phyloP scores from a whole-genome alignment of 176 grass and related monocot species.

The Chloris gayana region DNA sequence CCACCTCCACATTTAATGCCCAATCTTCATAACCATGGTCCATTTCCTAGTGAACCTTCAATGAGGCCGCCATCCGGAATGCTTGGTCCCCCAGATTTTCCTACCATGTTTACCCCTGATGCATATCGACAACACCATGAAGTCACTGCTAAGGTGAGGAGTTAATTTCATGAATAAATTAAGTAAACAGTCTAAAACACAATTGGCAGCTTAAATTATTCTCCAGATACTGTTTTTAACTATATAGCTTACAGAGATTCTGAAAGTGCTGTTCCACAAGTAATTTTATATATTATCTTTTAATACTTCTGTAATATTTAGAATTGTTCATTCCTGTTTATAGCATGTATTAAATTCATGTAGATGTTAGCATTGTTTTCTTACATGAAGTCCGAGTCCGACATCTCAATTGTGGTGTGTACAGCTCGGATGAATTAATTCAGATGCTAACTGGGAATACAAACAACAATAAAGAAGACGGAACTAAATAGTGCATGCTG shows the following conservation, averaged over 20 bases:
- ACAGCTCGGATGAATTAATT: background rate
- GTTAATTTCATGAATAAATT: slow-evolving; percentile 32
- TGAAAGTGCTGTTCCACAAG: slow-evolving; percentile 3
- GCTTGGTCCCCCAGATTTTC: slow-evolving; percentile 53
- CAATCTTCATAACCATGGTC: slow-evolving; percentile 55
- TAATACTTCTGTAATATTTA: slow-evolving; percentile 14
- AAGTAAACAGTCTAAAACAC: slow-evolving; percentile 21
- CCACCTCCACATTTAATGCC: slow-evolving; percentile 50
- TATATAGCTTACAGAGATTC: slow-evolving; percentile 4
- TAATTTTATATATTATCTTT: slow-evolving; percentile 13
- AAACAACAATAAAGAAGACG: background rate
- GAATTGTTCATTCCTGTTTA: background rate
- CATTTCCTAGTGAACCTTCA: slow-evolving; percentile 57
- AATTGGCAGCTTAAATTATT: slow-evolving; percentile 12
- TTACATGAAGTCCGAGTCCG: slow-evolving; percentile 1
- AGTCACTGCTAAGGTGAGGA: slow-evolving; percentile 85
- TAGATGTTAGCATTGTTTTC: background rate
- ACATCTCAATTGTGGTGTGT: slow-evolving; percentile 16
- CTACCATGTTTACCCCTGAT: slow-evolving; percentile 64
- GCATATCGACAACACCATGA: slow-evolving; percentile 92
- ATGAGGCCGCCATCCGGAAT: slow-evolving; percentile 44
- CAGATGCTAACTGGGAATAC: background rate
- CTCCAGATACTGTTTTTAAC: slow-evolving; percentile 1
- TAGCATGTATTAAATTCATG: slow-evolving; percentile 1
- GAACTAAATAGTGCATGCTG: slow-evolving; percentile 2